These are phyloP conservation scores for Colletotrichum echinochloae DNA, from an alignment of 2,329 filamentous ascomycete species.

Conservation along the genomic window DNA sequence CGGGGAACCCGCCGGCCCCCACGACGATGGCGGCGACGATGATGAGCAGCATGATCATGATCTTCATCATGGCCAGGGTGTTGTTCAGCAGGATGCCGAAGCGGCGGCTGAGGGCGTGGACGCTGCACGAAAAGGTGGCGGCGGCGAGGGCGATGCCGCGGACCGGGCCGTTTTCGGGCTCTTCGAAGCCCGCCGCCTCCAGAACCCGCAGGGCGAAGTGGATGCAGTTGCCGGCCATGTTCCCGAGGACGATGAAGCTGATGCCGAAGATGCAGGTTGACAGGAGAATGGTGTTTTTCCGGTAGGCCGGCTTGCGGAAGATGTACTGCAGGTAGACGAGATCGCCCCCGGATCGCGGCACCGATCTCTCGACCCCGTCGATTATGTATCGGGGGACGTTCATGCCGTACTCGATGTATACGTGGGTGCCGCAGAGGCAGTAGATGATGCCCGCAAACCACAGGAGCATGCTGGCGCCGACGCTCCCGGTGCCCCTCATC, in stretches of 20 bases:
- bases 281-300: conserved; percentile 51
- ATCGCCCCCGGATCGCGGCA: conserved; percentile 15
- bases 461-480: conserved; percentile 52
- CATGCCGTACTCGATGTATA: conserved; percentile 60
- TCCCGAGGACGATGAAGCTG: conserved; percentile 59
- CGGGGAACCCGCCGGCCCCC: conserved; percentile 45
- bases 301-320: conserved; percentile 53
- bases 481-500: conserved; percentile 49
- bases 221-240: conserved; percentile 62
- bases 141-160: conserved; percentile 61
- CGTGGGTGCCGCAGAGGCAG: conserved; percentile 51
- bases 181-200: conserved; percentile 49
- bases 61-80: conserved; percentile 61
- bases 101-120: conserved; percentile 61
- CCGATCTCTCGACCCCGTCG: conserved; percentile 48
- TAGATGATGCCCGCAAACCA: conserved; percentile 56
- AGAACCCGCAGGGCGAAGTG: conserved; percentile 57
- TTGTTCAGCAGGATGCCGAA: conserved; percentile 66
- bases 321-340: conserved; percentile 57
- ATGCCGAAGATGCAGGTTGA: conserved; percentile 59
- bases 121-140: conserved; percentile 57
- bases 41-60: conserved; percentile 60
- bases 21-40: conserved; percentile 50
- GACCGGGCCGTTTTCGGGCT: conserved; percentile 50
- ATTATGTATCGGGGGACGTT: conserved; percentile 58